These are phyloP conservation scores for Bruguiera parviflora DNA, from an alignment of 345 rosid genomes.

Conservation along the genomic window DNA sequence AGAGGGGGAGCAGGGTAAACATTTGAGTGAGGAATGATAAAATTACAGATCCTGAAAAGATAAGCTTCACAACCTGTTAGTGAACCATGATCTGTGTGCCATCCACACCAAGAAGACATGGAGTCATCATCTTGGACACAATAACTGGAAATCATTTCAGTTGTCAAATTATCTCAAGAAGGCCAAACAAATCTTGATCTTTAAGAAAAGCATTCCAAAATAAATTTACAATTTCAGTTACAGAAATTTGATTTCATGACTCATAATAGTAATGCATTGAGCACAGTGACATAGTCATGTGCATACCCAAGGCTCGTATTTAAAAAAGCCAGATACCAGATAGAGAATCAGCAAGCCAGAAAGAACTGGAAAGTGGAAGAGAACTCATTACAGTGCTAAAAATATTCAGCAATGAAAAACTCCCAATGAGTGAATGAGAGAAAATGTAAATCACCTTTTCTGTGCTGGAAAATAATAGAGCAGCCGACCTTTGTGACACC, in stretches of 20 bases:
- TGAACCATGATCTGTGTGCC: slow-evolving; percentile 94
- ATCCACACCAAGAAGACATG: slow-evolving; percentile 92
- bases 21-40: slow-evolving; percentile 8
- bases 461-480: slow-evolving; percentile 82
- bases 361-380: neutral
- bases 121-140: slow-evolving; percentile 42
- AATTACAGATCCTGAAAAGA: slow-evolving; percentile 5
- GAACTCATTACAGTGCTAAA: neutral
- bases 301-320: neutral
- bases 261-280: too few species aligned
- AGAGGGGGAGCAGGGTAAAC: too few species aligned
- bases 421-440: neutral
- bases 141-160: slow-evolving; percentile 40
- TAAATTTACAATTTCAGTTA: too few species aligned
- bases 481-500: slow-evolving; percentile 90
- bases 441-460: slow-evolving; percentile 39
- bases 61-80: slow-evolving; percentile 51
- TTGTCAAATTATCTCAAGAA: slow-evolving; percentile 15
- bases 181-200: slow-evolving; percentile 5
- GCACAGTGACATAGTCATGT: neutral
- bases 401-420: neutral
- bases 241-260: too few species aligned
- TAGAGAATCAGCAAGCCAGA: slow-evolving; percentile 5
- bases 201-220: neutral
- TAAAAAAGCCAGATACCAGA: slow-evolving; percentile 4